These are phyloP conservation scores for Pseudonitzschia multistriata DNA, from an alignment of 108 stramenopile species.

Conservation along the genomic window DNA sequence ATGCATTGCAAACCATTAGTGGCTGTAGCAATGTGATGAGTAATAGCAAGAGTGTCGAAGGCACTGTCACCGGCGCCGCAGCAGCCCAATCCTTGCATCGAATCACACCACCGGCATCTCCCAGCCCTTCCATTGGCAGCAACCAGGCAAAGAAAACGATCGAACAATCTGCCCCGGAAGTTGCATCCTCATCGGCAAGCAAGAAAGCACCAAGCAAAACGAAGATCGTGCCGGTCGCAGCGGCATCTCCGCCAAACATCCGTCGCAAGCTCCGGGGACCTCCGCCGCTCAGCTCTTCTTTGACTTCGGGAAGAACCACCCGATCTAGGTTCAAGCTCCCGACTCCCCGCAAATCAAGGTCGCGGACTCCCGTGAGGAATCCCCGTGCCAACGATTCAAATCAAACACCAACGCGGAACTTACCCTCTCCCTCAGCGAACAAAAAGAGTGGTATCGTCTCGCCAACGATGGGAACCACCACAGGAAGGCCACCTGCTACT, in stretches of 20 bases:
- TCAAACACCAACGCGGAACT: no score
- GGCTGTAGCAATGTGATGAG: background rate
- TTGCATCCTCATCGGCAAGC: background rate
- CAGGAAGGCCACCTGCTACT: background rate
- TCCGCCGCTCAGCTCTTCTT: background rate
- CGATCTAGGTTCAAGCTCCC: constrained; percentile 32
- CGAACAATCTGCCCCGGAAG: no score
- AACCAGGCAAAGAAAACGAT: background rate
- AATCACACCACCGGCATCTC: constrained; percentile 34
- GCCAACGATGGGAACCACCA: background rate
- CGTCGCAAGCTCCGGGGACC: constrained; percentile 19
- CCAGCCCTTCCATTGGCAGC: no score
- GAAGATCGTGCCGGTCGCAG: background rate
- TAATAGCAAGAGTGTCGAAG: background rate
- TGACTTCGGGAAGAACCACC: constrained; percentile 1
- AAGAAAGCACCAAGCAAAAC: no score
- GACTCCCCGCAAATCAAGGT: constrained; percentile 16
- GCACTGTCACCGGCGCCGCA: background rate
- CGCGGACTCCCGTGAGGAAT: background rate
- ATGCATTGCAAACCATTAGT: background rate
- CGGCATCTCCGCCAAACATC: background rate
- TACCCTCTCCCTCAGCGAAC: background rate
- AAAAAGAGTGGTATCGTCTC: background rate
- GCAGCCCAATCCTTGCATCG: background rate
- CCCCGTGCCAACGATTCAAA: no score